These are phyloP conservation scores for Salix purpurea DNA, from an alignment of 345 rosid genomes.

Conservation along the genomic window DNA sequence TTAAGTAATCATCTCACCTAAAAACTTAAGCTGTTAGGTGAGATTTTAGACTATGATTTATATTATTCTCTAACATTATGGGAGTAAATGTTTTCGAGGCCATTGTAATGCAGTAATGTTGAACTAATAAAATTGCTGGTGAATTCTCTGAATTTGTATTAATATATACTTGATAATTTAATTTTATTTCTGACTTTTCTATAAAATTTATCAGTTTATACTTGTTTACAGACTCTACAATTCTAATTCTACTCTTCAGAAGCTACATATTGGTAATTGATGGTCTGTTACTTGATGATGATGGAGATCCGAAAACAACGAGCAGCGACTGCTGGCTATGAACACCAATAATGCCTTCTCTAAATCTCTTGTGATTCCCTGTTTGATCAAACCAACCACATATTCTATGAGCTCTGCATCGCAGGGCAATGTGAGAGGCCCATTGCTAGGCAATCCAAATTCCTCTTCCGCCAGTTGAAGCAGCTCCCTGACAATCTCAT, in stretches of 20 bases:
- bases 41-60: no score
- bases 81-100: no score
- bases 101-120: no score
- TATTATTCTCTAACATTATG: no score
- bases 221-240: no score
- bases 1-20: no score
- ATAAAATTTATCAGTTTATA: no score
- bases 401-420: conserved; percentile 2
- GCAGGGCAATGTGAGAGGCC: conserved; percentile 14
- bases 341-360: background rate
- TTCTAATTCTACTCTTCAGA: background rate
- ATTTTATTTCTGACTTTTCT: no score
- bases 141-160: no score
- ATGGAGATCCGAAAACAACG: background rate
- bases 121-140: no score
- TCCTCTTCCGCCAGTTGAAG: conserved; percentile 14
- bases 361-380: background rate
- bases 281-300: background rate
- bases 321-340: background rate
- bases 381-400: background rate
- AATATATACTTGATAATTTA: no score
- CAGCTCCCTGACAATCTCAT: background rate
- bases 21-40: no score
- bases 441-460: background rate
- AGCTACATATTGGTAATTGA: background rate